Evolutionary conservation across 805 yeast genomes (phyloP).

Genomic region (Saccharomycopsis schoenii): DNA sequence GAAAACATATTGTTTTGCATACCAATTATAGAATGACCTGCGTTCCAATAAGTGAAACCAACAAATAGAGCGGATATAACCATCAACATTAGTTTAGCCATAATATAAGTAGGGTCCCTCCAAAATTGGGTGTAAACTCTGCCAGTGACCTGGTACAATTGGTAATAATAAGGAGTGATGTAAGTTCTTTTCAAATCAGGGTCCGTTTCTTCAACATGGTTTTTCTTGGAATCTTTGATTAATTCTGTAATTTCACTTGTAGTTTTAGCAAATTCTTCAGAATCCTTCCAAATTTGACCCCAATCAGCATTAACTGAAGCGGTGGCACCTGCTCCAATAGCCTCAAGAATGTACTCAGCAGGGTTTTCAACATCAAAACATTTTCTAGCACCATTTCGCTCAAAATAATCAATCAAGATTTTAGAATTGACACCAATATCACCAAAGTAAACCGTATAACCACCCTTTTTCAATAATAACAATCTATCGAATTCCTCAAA

Average conservation of each 20-base stretch:
- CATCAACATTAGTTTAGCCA: slow-evolving; percentile 46
- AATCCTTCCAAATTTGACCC: slow-evolving; percentile 48
- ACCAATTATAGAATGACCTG: slow-evolving; percentile 41
- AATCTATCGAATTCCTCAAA: slow-evolving; percentile 39
- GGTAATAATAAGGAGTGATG: slow-evolving; percentile 40
- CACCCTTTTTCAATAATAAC: slow-evolving; percentile 40
- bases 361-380: slow-evolving; percentile 53
- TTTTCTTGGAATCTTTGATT: slow-evolving; percentile 4
- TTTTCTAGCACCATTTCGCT: slow-evolving; percentile 55
- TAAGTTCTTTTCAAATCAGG: slow-evolving; percentile 23
- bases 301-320: slow-evolving; percentile 46
- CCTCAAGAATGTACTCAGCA: slow-evolving; percentile 65
- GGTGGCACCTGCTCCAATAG: slow-evolving; percentile 76
- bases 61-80: slow-evolving; percentile 50
- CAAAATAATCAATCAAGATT: slow-evolving; percentile 50
- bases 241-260: slow-evolving; percentile 25
- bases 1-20: slow-evolving; percentile 52
- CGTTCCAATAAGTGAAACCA: slow-evolving; percentile 64
- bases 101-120: slow-evolving; percentile 55
- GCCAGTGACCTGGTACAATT: slow-evolving; percentile 31
- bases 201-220: slow-evolving; percentile 15
- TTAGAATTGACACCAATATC: slow-evolving; percentile 48
- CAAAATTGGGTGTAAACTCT: slow-evolving; percentile 39
- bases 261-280: slow-evolving; percentile 27
- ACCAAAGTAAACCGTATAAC: slow-evolving; percentile 51